phyloP scores from a whole-genome alignment of 805 yeast species.

The Candida sakaeoensis region DNA sequence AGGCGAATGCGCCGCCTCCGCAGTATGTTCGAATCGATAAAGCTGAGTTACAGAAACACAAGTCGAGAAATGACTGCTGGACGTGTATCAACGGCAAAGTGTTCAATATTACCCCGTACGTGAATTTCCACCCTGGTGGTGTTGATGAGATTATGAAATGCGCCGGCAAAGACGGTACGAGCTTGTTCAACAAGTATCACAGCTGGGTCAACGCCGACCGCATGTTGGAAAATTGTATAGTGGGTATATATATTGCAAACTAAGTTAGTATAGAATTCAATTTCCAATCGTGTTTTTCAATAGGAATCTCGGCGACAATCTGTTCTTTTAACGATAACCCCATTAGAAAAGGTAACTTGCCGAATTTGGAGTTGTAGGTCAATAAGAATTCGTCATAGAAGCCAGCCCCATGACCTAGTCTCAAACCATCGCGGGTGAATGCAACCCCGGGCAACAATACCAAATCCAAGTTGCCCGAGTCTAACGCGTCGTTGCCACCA shows the following conservation, averaged over 20 bases:
- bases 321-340: constrained; percentile 71
- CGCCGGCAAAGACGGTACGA: constrained; percentile 83
- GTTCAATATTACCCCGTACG: constrained; percentile 80
- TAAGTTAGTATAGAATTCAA: constrained; percentile 50
- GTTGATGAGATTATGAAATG: constrained; percentile 67
- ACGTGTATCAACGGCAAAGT: constrained; percentile 75
- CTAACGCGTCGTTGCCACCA: constrained; percentile 25
- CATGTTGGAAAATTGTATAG: constrained; percentile 70
- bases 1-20: constrained; percentile 51
- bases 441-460: constrained; percentile 85
- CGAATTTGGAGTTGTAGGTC: constrained; percentile 16
- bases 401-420: constrained; percentile 94
- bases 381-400: constrained; percentile 68
- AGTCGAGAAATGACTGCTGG: constrained; percentile 73
- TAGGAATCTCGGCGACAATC: constrained; percentile 48
- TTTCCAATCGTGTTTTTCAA: constrained; percentile 60
- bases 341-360: constrained; percentile 40
- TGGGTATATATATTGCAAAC: constrained; percentile 59
- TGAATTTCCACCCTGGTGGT: constrained; percentile 93
- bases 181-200: constrained; percentile 66
- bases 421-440: constrained; percentile 46
- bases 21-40: constrained; percentile 46
- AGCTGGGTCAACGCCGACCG: constrained; percentile 79
- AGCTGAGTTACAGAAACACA: constrained; percentile 60
- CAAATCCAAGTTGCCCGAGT: constrained; percentile 50